Evolutionary conservation across 805 yeast species (phyloP).

Genomic region (Ogataea parapolymorpha): DNA sequence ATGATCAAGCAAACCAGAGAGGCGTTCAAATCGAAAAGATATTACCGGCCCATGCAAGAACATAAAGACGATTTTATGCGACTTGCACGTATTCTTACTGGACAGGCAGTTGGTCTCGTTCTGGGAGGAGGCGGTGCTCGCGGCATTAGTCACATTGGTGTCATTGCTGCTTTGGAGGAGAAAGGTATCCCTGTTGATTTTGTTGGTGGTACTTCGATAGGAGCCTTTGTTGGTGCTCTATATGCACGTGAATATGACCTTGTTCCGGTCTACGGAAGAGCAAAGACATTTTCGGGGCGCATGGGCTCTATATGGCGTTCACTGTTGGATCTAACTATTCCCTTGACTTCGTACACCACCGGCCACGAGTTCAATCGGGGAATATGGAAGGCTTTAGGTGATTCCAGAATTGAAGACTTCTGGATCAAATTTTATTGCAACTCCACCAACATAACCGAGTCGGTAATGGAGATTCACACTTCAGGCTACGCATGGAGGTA

Average conservation of each 20-base stretch:
- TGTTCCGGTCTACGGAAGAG: slow-evolving; percentile 86
- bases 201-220: slow-evolving; percentile 95
- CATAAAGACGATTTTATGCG: slow-evolving; percentile 89
- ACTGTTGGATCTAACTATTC: slow-evolving; percentile 81
- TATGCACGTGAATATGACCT: slow-evolving; percentile 90
- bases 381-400: slow-evolving; percentile 95
- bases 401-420: slow-evolving; percentile 88
- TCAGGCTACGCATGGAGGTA: slow-evolving; percentile 95
- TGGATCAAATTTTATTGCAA: slow-evolving; percentile 89
- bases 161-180: slow-evolving; percentile 85
- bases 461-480: slow-evolving; percentile 91
- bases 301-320: slow-evolving; percentile 85
- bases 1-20: slow-evolving; percentile 27
- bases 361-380: slow-evolving; percentile 98
- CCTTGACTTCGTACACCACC: slow-evolving; percentile 90
- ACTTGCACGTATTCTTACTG: slow-evolving; percentile 83
- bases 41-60: slow-evolving; percentile 38
- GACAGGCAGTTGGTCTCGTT: slow-evolving; percentile 91
- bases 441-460: slow-evolving; percentile 91
- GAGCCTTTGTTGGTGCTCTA: slow-evolving; percentile 92
- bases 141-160: slow-evolving; percentile 89
- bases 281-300: slow-evolving; percentile 81
- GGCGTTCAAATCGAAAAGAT: slow-evolving; percentile 23
- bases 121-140: slow-evolving; percentile 98
- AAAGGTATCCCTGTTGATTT: slow-evolving; percentile 91